These are phyloP conservation scores for Jimgerdemannia lactiflua DNA, from an alignment of 192 early-diverging fungal genomes.

Conservation along the genomic window DNA sequence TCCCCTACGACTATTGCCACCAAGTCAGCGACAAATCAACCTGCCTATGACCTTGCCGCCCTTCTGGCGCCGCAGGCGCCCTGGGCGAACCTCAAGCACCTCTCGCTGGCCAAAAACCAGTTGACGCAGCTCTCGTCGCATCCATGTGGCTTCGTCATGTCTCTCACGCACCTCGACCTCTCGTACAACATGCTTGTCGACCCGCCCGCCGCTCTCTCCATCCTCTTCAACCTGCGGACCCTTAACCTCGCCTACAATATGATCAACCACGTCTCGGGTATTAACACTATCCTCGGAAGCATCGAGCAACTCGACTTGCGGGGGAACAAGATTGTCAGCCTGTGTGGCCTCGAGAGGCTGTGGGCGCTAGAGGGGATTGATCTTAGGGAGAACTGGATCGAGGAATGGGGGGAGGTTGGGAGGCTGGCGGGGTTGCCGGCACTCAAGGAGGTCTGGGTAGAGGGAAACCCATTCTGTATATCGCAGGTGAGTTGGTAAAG, in stretches of 20 bases:
- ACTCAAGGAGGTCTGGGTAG: constrained; percentile 48
- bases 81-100: constrained; percentile 36
- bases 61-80: constrained; percentile 8
- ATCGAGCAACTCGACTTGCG: constrained; percentile 45
- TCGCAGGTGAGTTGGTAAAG: constrained; percentile 33
- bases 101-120: constrained; percentile 48
- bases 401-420: constrained; percentile 48
- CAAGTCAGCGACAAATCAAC: background rate
- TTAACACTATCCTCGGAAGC: constrained; percentile 50
- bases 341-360: constrained; percentile 53
- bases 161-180: constrained; percentile 45
- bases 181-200: constrained; percentile 48
- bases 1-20: background rate
- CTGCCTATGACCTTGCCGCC: constrained; percentile 11
- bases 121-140: constrained; percentile 41
- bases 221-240: constrained; percentile 43
- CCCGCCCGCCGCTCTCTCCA: constrained; percentile 36
- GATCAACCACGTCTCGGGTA: constrained; percentile 42
- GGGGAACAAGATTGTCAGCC: constrained; percentile 43
- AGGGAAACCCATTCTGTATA: constrained; percentile 51
- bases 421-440: constrained; percentile 43
- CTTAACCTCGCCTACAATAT: constrained; percentile 56
- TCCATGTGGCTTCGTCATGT: constrained; percentile 31
- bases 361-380: constrained; percentile 55
- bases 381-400: constrained; percentile 49